These are phyloP conservation scores for Brassica balearica DNA, from an alignment of 441 rosid genomes.

Conservation along the genomic window DNA sequence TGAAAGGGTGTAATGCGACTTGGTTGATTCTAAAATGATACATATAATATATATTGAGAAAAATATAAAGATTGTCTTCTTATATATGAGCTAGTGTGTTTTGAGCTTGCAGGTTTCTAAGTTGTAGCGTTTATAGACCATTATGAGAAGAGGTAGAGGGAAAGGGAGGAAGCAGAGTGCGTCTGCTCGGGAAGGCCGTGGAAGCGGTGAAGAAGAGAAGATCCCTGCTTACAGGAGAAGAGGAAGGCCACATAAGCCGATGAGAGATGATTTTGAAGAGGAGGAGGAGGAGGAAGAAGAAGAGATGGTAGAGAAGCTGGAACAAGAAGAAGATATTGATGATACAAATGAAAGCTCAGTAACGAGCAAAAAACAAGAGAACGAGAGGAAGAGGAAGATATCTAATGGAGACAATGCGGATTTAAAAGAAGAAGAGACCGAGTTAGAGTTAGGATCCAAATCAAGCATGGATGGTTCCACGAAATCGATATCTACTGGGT, in stretches of 20 bases:
- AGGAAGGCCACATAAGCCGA: constrained; percentile 63
- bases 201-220: constrained; percentile 63
- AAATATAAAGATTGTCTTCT: too few species aligned
- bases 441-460: constrained; percentile 47
- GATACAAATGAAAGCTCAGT: constrained; percentile 13
- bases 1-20: too few species aligned
- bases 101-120: too few species aligned
- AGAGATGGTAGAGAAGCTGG: constrained; percentile 51
- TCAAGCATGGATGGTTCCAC: constrained; percentile 60
- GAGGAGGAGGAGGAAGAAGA: constrained; percentile 39
- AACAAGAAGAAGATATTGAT: constrained; percentile 42
- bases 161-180: constrained; percentile 65
- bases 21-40: too few species aligned
- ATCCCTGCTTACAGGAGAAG: constrained; percentile 53
- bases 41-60: too few species aligned
- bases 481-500: constrained; percentile 66
- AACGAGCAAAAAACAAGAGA: constrained; percentile 40
- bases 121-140: neutral
- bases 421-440: constrained; percentile 54
- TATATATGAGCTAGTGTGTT: too few species aligned
- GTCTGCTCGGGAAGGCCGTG: constrained; percentile 51
- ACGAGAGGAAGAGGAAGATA: constrained; percentile 58
- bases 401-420: constrained; percentile 30
- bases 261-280: constrained; percentile 48
- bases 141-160: constrained; percentile 71